Evolutionary conservation across 306 rosid species (phyloP).

Genomic region (Pyrus bretschneideri): DNA sequence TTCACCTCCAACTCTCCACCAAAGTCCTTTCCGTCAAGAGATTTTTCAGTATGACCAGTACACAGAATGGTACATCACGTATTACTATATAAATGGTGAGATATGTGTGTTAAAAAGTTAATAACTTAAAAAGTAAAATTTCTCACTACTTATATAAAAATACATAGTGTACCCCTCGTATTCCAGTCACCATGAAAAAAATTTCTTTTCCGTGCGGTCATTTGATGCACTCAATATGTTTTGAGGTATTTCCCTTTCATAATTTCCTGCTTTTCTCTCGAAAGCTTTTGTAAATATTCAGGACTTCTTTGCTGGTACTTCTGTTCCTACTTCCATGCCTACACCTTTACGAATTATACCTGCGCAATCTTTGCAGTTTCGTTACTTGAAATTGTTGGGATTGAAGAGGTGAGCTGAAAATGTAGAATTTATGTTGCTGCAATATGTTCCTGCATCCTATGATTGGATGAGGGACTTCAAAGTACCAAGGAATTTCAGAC

Average conservation of each 20-base stretch:
- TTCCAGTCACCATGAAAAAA: too few relatives aligned
- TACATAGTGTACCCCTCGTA: too few relatives aligned
- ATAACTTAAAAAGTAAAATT: too few relatives aligned
- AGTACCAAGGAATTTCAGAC: not conserved
- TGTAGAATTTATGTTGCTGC: not conserved
- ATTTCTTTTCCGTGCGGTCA: conserved; percentile 44
- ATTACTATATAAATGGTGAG: accelerated
- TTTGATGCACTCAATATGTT: conserved; percentile 84
- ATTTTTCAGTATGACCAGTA: too few relatives aligned
- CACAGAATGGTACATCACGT: too few relatives aligned
- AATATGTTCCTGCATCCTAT: not conserved
- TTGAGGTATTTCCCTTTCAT: conserved; percentile 46
- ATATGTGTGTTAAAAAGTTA: too few relatives aligned
- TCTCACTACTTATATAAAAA: too few relatives aligned
- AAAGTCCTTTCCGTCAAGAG: conserved; percentile 51
- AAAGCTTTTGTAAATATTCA: conserved; percentile 8
- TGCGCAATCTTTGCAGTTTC: conserved; percentile 50
- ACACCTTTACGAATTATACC: conserved; percentile 63
- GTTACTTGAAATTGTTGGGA: not conserved
- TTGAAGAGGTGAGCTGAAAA: not conserved
- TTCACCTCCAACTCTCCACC: conserved; percentile 77
- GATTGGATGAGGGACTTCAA: not conserved
- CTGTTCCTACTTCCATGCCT: conserved; percentile 54
- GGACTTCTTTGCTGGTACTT: conserved; percentile 19
- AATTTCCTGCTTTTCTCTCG: not conserved